Conservation (phyloP, 2,329 filamentous ascomycete species). For the Phaeosphaeriaceae sp. region DNA sequence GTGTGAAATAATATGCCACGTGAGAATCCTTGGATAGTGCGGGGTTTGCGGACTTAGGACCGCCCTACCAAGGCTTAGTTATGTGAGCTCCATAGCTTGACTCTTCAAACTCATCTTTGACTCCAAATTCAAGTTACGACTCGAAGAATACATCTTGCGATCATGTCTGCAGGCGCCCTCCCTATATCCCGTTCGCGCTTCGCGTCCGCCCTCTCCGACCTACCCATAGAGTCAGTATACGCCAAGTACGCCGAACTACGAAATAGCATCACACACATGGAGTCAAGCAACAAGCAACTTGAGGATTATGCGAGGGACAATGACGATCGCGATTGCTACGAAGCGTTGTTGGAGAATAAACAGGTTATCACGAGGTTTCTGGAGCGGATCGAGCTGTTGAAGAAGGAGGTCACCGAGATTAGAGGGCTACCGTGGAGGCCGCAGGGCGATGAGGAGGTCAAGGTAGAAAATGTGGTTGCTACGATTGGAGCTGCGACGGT, state of each 20-base stretch:
- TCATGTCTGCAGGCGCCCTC: constrained; percentile 67
- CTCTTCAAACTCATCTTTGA: no score
- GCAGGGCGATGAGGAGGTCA: constrained; percentile 24
- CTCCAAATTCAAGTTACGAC: no score
- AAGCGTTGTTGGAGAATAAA: constrained; percentile 76
- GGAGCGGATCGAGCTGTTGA: constrained; percentile 68
- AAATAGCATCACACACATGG: constrained; percentile 76
- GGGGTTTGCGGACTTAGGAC: no score
- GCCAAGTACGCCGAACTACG: constrained; percentile 77
- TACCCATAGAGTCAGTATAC: constrained; percentile 70
- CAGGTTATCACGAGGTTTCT: constrained; percentile 71
- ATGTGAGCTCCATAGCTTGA: no score
- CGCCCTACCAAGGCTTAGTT: no score
- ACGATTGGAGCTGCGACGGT: neutral
- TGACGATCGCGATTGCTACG: constrained; percentile 73
- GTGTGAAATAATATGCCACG: no score
- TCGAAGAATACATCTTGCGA: neutral
- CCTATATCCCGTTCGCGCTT: constrained; percentile 70
- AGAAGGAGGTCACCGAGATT: constrained; percentile 67
- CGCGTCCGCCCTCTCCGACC: constrained; percentile 69
- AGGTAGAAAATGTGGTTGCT: constrained; percentile 9
- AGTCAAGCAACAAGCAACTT: constrained; percentile 76
- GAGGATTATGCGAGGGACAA: constrained; percentile 61
- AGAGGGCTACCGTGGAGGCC: constrained; percentile 61
- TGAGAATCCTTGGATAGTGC: no score